Evolutionary conservation across 495 filamentous ascomycete genomes (phyloP).

Genomic region (Darksidea phi): DNA sequence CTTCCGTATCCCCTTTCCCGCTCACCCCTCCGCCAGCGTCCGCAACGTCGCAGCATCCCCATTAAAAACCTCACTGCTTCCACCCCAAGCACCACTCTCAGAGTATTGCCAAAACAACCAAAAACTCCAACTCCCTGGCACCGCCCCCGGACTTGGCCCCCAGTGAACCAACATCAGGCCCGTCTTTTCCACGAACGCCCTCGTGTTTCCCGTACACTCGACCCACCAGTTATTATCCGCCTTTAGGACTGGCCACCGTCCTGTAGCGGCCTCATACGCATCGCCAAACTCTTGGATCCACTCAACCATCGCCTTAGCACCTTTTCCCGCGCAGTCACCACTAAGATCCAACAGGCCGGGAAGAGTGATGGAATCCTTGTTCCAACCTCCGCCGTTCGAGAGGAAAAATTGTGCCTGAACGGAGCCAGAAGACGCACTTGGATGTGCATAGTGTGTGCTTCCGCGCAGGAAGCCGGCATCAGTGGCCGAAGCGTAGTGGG

Average conservation of each 20-base stretch:
- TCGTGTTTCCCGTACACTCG: slow-evolving; percentile 57
- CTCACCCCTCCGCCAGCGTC: slow-evolving; percentile 24
- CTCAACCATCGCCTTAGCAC: slow-evolving; percentile 52
- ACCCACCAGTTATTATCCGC: slow-evolving; percentile 62
- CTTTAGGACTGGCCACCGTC: slow-evolving; percentile 61
- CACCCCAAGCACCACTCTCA: slow-evolving; percentile 32
- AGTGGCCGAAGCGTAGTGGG: slow-evolving; percentile 57
- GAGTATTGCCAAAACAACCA: slow-evolving; percentile 46
- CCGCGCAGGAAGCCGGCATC: slow-evolving; percentile 59
- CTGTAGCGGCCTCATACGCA: slow-evolving; percentile 53
- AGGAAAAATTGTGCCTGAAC: slow-evolving; percentile 61
- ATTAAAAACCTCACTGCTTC: slow-evolving; percentile 37
- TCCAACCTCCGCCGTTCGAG: slow-evolving; percentile 63
- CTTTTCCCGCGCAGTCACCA: slow-evolving; percentile 44
- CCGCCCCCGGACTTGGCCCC: slow-evolving; percentile 48
- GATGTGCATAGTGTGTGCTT: slow-evolving; percentile 65
- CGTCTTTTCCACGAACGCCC: slow-evolving; percentile 52
- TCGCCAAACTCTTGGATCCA: slow-evolving; percentile 63
- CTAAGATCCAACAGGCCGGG: slow-evolving; percentile 57
- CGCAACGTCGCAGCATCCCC: slow-evolving; percentile 22
- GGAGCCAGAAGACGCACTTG: slow-evolving; percentile 50
- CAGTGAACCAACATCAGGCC: slow-evolving; percentile 61
- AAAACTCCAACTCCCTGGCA: slow-evolving; percentile 59
- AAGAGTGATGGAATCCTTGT: slow-evolving; percentile 59
- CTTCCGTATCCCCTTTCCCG: no score